Conservation (phyloP, 1,284 basidiomycete species). For the Ustilago sp. region DNA sequence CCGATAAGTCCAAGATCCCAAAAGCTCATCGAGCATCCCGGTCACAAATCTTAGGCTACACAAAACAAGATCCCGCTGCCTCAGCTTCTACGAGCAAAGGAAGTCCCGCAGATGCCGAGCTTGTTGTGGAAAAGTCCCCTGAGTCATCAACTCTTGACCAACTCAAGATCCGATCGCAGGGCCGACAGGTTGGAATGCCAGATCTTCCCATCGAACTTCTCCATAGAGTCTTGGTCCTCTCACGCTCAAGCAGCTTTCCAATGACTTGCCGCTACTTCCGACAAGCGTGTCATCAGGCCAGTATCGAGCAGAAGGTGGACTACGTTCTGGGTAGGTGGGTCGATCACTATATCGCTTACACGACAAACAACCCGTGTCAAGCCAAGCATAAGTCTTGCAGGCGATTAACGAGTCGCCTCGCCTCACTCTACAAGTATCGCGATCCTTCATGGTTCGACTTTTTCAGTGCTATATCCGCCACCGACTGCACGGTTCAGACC, state of each 20-base stretch:
- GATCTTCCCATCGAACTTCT: conserved; percentile 41
- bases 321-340: conserved; percentile 31
- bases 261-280: conserved; percentile 25
- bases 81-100: not conserved
- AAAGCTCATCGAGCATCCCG: conserved; percentile 3
- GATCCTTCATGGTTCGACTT: conserved; percentile 7
- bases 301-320: conserved; percentile 12
- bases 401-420: conserved; percentile 3
- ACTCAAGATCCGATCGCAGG: not conserved
- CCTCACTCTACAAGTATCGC: not conserved
- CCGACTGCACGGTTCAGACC: not conserved
- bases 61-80: not conserved
- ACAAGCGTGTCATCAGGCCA: conserved; percentile 14
- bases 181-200: conserved; percentile 19
- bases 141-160: not conserved
- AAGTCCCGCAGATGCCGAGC: not conserved
- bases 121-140: not conserved
- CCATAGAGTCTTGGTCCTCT: conserved; percentile 29
- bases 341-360: conserved; percentile 5
- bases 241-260: conserved; percentile 19
- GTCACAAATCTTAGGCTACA: conserved; percentile 1
- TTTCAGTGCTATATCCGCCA: not conserved
- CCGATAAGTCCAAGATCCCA: conserved; percentile 23
- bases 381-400: conserved; percentile 26
- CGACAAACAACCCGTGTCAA: conserved; percentile 9